Percentiles rank a stretch among this genome's conserved stretches.
Conservation (phyloP, 805 yeast genomes). For the Candida stauntonica region DNA sequence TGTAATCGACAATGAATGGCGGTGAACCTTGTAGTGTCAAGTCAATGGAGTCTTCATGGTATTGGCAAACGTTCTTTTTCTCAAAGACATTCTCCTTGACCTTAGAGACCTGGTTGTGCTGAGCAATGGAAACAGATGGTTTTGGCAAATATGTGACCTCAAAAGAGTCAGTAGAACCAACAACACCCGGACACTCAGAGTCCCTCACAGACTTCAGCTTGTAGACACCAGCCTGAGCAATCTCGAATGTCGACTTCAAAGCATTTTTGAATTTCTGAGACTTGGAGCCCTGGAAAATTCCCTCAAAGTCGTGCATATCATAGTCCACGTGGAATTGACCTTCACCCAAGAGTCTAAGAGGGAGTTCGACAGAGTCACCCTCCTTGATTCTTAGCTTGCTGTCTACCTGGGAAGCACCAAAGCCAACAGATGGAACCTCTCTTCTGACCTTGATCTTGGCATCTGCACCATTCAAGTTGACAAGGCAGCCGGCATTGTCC, state of each 20-base stretch:
- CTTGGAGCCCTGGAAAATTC: conserved; percentile 24
- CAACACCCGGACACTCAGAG: conserved; percentile 46
- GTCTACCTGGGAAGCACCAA: conserved; percentile 37
- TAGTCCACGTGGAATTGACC: conserved; percentile 44
- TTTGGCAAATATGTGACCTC: conserved; percentile 40
- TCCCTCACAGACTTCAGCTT: conserved; percentile 43
- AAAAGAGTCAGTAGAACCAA: conserved; percentile 32
- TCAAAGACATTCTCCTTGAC: conserved; percentile 25
- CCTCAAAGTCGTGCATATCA: conserved; percentile 29
- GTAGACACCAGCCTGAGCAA: conserved; percentile 44
- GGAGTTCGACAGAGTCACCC: conserved; percentile 56
- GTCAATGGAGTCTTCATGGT: conserved; percentile 44
- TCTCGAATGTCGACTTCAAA: conserved; percentile 33
- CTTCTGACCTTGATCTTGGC: conserved; percentile 63
- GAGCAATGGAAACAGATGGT: conserved; percentile 40
- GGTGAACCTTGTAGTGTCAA: conserved; percentile 51
- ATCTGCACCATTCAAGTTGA: conserved; percentile 61
- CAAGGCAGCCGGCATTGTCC: conserved; percentile 78
- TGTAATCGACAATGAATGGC: conserved; percentile 69
- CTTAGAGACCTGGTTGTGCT: conserved; percentile 27
- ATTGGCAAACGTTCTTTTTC: conserved; percentile 43
- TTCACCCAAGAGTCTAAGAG: conserved; percentile 55
- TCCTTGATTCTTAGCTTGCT: conserved; percentile 45
- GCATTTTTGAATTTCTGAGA: conserved; percentile 17
- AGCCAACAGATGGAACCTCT: conserved; percentile 58